A percentile compares a stretch with the other conserved stretches of the same genome.
Evolutionary conservation across 2,329 filamentous ascomycete genomes (phyloP).

Genomic region (Helotiales sp.): DNA sequence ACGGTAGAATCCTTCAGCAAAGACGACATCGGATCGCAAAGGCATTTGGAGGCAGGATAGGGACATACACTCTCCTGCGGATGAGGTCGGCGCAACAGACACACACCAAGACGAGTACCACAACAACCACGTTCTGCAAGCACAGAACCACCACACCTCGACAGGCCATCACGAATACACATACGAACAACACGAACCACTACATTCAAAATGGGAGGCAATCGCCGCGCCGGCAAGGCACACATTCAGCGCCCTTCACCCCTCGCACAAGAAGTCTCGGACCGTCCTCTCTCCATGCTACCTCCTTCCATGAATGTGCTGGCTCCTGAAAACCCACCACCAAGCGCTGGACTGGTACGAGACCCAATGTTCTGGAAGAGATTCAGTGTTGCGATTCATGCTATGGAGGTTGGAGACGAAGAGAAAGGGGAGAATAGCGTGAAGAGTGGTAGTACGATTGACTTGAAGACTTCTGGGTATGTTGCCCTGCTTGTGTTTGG

Average conservation of each 20-base stretch:
- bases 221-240: slow-evolving; percentile 20
- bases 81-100: too few species aligned
- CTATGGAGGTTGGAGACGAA: slow-evolving; percentile 27
- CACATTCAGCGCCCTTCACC: slow-evolving; percentile 32
- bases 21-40: too few species aligned
- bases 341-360: slow-evolving; percentile 29
- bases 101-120: too few species aligned
- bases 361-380: slow-evolving; percentile 37
- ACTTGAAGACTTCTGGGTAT: slow-evolving; percentile 15
- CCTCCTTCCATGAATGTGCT: too few species aligned
- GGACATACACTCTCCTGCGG: too few species aligned
- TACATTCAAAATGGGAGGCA: slow-evolving; percentile 19
- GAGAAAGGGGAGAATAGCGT: slow-evolving; percentile 21
- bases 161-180: neutral
- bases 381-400: slow-evolving; percentile 34
- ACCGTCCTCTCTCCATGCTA: slow-evolving; percentile 27
- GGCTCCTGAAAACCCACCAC: too few species aligned
- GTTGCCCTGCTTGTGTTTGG: slow-evolving; percentile 2
- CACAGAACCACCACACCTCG: neutral
- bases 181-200: neutral
- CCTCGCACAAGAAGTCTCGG: slow-evolving; percentile 32
- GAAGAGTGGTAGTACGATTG: slow-evolving; percentile 17
- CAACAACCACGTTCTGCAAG: neutral
- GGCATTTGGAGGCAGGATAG: too few species aligned
- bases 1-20: neutral